phyloP scores from a whole-genome alignment of 805 yeast genomes.

The Zygosaccharomyces gambellarensis region DNA sequence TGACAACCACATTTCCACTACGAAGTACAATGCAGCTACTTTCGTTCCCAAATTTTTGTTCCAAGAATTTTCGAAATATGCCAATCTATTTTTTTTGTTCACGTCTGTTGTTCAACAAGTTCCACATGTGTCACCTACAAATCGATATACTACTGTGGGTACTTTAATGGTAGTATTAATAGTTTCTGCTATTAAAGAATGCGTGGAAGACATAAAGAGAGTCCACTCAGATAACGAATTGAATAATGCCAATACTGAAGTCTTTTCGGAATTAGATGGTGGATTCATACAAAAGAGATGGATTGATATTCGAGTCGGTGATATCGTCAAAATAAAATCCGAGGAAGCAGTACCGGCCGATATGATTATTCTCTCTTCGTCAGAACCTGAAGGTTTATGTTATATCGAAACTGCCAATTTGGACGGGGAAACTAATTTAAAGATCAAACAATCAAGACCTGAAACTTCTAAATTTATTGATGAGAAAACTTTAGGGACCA shows the following conservation, averaged over 20 bases:
- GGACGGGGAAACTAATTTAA: constrained; percentile 96
- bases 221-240: constrained; percentile 82
- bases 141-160: constrained; percentile 90
- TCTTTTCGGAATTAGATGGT: constrained; percentile 56
- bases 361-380: constrained; percentile 73
- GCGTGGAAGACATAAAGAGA: constrained; percentile 86
- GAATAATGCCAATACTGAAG: constrained; percentile 69
- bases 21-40: constrained; percentile 90
- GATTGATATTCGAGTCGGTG: constrained; percentile 89
- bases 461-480: constrained; percentile 74
- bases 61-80: constrained; percentile 96
- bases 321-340: constrained; percentile 73
- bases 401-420: constrained; percentile 95
- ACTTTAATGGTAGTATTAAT: constrained; percentile 78
- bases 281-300: constrained; percentile 65
- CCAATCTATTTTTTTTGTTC: constrained; percentile 87
- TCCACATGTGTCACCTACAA: constrained; percentile 94
- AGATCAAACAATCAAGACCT: constrained; percentile 80
- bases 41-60: constrained; percentile 90
- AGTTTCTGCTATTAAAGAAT: constrained; percentile 90
- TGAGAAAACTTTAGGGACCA: constrained; percentile 50
- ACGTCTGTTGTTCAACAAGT: constrained; percentile 95
- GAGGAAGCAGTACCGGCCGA: constrained; percentile 96
- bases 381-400: constrained; percentile 97
- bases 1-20: constrained; percentile 87